A percentile compares a stretch with the other conserved stretches of the same genome.
Conservation (phyloP, 306 rosid genomes). For the Abrus pulchellus region DNA sequence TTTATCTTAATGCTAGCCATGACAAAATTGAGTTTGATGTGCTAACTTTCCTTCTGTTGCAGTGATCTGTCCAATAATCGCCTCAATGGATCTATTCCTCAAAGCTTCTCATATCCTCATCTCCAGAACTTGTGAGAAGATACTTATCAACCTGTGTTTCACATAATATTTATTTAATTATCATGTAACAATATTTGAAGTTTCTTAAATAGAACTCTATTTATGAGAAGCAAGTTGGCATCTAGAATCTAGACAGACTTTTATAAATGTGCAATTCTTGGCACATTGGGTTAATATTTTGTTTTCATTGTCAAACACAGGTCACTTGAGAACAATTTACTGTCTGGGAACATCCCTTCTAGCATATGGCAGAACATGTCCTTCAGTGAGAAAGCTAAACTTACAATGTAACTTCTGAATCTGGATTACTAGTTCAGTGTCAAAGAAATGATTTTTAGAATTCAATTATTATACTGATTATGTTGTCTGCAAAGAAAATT, state of each 20-base stretch:
- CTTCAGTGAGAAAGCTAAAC: conserved; percentile 53
- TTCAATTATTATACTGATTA: conserved; percentile 32
- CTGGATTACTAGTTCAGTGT: conserved; percentile 15
- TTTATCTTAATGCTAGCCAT: conserved; percentile 23
- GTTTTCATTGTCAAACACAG: conserved; percentile 55
- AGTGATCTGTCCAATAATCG: conserved; percentile 74
- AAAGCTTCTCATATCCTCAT: conserved; percentile 57
- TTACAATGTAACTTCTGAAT: conserved; percentile 61
- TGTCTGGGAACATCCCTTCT: conserved; percentile 65
- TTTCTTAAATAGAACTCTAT: conserved; percentile 28
- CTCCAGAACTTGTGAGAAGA: conserved; percentile 81
- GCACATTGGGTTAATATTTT: conserved; percentile 39
- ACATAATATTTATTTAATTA: conserved; percentile 20
- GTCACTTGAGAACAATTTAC: conserved; percentile 62
- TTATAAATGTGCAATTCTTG: background rate
- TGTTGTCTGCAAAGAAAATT: conserved; percentile 34
- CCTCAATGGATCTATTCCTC: conserved; percentile 76
- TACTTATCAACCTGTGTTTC: conserved; percentile 37
- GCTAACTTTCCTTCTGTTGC: conserved; percentile 42
- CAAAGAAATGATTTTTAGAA: conserved; percentile 31
- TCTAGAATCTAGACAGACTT: conserved; percentile 33
- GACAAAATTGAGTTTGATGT: conserved; percentile 31
- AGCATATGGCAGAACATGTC: conserved; percentile 64
- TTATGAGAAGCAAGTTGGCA: conserved; percentile 21
- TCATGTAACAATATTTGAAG: conserved; percentile 18